Evolutionary conservation across 305 asterid genomes (phyloP).

Genomic region (Rubia peregrina): DNA sequence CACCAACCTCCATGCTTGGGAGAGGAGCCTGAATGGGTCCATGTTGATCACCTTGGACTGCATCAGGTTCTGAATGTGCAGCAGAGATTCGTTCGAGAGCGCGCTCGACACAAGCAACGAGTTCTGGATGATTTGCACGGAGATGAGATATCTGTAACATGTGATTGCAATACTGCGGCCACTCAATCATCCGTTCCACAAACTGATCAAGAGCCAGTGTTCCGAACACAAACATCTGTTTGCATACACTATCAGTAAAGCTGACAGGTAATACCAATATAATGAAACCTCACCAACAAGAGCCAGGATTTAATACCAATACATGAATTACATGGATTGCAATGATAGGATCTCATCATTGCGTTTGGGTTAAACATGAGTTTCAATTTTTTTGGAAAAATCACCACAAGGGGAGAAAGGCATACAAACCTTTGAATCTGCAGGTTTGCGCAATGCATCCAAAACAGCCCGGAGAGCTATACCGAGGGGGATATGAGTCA

Average conservation of each 20-base stretch:
- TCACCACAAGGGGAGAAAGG: neutral
- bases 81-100: slow-evolving; percentile 67
- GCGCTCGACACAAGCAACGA: slow-evolving; percentile 62
- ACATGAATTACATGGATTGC: neutral
- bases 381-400: neutral
- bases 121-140: slow-evolving; percentile 69
- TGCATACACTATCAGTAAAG: slow-evolving; percentile 20
- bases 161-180: slow-evolving; percentile 99
- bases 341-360: neutral
- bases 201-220: slow-evolving; percentile 91
- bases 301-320: neutral
- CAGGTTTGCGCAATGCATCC: slow-evolving; percentile 93
- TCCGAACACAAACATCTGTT: slow-evolving; percentile 96
- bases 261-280: slow-evolving; percentile 16
- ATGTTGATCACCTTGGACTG: slow-evolving; percentile 49
- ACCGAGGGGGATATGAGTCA: slow-evolving; percentile 87
- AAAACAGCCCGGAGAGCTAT: slow-evolving; percentile 94
- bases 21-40: slow-evolving; percentile 44
- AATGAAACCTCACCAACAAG: neutral
- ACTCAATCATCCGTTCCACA: slow-evolving; percentile 87
- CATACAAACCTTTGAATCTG: slow-evolving; percentile 76
- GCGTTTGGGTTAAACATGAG: neutral
- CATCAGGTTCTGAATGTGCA: slow-evolving; percentile 65
- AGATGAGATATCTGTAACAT: slow-evolving; percentile 92
- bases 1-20: slow-evolving; percentile 53